Percentiles rank a stretch among this genome's conserved stretches.
phyloP scores from a whole-genome alignment of 208 protist species.

The Blastocrithidia nonstop region DNA sequence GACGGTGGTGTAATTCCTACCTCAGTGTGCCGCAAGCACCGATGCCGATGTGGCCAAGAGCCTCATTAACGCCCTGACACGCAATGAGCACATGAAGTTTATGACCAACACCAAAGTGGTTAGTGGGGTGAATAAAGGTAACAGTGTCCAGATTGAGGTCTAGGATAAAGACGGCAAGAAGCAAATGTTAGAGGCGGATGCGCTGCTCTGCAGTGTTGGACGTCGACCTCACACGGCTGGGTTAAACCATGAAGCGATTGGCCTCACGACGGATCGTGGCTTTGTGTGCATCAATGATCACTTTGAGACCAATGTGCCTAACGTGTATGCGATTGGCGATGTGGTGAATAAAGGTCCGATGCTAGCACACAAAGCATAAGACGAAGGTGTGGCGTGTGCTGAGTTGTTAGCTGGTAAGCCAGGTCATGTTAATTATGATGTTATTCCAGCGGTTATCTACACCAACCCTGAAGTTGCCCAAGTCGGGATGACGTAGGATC shows the following conservation, averaged over 20 bases:
- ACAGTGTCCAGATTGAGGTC: constrained; percentile 69
- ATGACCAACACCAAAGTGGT: constrained; percentile 86
- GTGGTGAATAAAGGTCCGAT: constrained; percentile 96
- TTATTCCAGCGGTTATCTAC: constrained; percentile 98
- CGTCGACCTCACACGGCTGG: constrained; percentile 89
- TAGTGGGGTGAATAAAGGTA: constrained; percentile 53
- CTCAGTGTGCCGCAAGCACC: constrained; percentile 78
- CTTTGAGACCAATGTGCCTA: constrained; percentile 90
- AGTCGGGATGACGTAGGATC: constrained; percentile 96
- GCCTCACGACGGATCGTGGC: constrained; percentile 82
- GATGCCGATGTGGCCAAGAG: constrained; percentile 71
- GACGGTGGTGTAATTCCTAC: constrained; percentile 96
- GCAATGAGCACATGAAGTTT: constrained; percentile 86
- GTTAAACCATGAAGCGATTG: constrained; percentile 90
- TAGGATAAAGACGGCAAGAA: constrained; percentile 85
- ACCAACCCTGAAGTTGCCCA: constrained; percentile 98
- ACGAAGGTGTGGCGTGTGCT: constrained; percentile 94
- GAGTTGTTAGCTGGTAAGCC: constrained; percentile 87
- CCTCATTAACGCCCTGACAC: constrained; percentile 65
- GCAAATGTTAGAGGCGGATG: constrained; percentile 81
- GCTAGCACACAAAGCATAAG: constrained; percentile 99
- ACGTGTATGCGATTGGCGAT: constrained; percentile 98
- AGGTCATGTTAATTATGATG: constrained; percentile 96
- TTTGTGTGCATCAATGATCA: constrained; percentile 90
- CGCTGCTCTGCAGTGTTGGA: constrained; percentile 94